Evolutionary conservation across 176 grass and related monocot species (phyloP).

Genomic region (Oropetium thomaeum): DNA sequence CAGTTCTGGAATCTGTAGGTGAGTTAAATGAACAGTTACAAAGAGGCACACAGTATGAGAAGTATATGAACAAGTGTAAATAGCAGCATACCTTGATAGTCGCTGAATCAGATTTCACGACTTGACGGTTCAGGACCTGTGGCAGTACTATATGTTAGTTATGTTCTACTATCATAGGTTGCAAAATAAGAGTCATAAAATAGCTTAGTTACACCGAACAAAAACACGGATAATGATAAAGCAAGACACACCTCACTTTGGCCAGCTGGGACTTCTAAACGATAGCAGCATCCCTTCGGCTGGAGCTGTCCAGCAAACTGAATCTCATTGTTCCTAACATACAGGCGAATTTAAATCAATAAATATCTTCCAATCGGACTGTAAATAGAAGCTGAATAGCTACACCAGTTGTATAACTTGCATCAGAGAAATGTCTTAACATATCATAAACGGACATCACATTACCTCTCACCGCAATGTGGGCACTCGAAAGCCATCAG

Average conservation of each 20-base stretch:
- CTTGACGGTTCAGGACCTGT: conserved; percentile 88
- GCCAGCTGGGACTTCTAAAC: conserved; percentile 53
- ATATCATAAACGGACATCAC: not conserved
- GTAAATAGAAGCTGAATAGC: not conserved
- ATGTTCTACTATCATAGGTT: not conserved
- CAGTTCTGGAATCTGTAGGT: conserved; percentile 76
- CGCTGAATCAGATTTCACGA: conserved; percentile 97
- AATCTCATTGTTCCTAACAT: conserved; percentile 78
- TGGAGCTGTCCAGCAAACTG: conserved; percentile 94
- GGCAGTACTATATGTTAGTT: conserved; percentile 27
- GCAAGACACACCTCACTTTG: conserved; percentile 49
- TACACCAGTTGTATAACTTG: not conserved
- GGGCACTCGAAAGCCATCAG: conserved; percentile 94
- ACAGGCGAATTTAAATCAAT: not conserved
- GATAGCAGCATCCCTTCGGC: conserved; percentile 70
- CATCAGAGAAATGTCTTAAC: not conserved
- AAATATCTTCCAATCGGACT: not conserved
- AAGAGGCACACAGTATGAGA: not conserved
- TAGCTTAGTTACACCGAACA: not conserved
- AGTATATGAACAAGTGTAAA: not conserved
- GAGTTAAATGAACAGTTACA: conserved; percentile 23
- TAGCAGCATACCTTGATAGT: conserved; percentile 70
- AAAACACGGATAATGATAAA: not conserved
- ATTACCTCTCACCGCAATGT: conserved; percentile 82
- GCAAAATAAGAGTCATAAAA: not conserved